These are phyloP conservation scores for Phyllosticta citriasiana DNA, from an alignment of 2,329 filamentous ascomycete genomes.

Conservation along the genomic window DNA sequence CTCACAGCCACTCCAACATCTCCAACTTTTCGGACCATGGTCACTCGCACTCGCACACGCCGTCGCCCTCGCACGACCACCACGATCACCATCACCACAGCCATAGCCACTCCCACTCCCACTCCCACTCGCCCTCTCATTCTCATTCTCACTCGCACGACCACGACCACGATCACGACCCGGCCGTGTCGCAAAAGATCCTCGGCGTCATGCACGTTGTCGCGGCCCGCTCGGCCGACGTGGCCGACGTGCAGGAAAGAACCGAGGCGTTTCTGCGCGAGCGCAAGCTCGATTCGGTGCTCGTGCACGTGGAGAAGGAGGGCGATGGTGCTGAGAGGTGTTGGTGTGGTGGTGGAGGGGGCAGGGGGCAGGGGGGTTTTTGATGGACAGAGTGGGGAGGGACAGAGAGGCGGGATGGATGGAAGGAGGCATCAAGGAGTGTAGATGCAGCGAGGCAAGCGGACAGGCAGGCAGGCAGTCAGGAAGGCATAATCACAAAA, in stretches of 20 bases:
- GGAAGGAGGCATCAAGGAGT: no score
- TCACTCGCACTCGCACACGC: constrained; percentile 11
- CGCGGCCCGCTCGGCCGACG: constrained; percentile 58
- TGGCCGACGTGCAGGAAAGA: constrained; percentile 77
- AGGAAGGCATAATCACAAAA: no score
- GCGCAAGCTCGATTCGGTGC: constrained; percentile 61
- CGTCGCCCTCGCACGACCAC: constrained; percentile 22
- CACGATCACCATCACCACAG: constrained; percentile 17
- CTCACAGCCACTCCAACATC: constrained; percentile 19
- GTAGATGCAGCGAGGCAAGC: no score
- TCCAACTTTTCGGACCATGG: no score
- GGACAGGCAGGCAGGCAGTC: no score
- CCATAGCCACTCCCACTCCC: constrained; percentile 15
- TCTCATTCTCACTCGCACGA: constrained; percentile 25
- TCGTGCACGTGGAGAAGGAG: constrained; percentile 81
- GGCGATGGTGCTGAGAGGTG: constrained; percentile 47
- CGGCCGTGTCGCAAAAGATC: constrained; percentile 46
- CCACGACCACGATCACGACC: constrained; percentile 21
- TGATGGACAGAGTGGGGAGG: not conserved
- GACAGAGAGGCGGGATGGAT: no score
- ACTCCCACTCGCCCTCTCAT: constrained; percentile 22
- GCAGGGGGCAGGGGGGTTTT: not conserved
- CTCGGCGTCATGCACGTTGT: constrained; percentile 81
- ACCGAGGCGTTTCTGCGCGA: constrained; percentile 60
- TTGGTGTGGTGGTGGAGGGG: constrained; percentile 47